Conservation (phyloP, 768 basidiomycete genomes). For the Strobilomyces confusus region DNA sequence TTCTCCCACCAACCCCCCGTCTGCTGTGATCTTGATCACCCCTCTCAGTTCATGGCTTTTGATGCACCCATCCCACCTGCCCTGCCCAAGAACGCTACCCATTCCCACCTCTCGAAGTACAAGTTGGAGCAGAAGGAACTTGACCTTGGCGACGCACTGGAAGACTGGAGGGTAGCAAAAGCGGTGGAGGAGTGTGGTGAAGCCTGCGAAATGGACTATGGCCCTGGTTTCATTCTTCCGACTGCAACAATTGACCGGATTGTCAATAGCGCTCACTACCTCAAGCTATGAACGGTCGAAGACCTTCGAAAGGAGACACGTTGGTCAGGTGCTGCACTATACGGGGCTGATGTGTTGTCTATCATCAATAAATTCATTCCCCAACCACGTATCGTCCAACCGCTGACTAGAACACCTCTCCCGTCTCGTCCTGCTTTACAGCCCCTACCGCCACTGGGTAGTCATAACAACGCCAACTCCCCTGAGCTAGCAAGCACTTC, state of each 20-base stretch:
- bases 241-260: not conserved
- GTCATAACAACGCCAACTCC: too few species aligned
- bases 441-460: too few species aligned
- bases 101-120: not conserved
- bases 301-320: not conserved
- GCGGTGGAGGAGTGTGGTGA: not conserved
- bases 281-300: not conserved
- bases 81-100: not conserved
- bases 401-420: too few species aligned
- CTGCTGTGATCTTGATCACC: too few species aligned
- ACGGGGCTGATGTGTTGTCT: not conserved
- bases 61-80: too few species aligned
- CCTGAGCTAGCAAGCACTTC: not conserved
- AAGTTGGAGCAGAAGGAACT: not conserved
- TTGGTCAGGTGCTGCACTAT: not conserved
- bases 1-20: too few species aligned
- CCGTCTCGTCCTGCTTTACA: not conserved
- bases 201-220: not conserved
- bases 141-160: not conserved
- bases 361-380: not conserved
- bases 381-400: too few species aligned
- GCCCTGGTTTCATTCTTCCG: not conserved
- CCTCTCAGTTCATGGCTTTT: too few species aligned
- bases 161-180: not conserved
- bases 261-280: not conserved